Evolutionary conservation across 2,329 filamentous ascomycete genomes (phyloP).

Genomic region (Zymoseptoria crescenta): DNA sequence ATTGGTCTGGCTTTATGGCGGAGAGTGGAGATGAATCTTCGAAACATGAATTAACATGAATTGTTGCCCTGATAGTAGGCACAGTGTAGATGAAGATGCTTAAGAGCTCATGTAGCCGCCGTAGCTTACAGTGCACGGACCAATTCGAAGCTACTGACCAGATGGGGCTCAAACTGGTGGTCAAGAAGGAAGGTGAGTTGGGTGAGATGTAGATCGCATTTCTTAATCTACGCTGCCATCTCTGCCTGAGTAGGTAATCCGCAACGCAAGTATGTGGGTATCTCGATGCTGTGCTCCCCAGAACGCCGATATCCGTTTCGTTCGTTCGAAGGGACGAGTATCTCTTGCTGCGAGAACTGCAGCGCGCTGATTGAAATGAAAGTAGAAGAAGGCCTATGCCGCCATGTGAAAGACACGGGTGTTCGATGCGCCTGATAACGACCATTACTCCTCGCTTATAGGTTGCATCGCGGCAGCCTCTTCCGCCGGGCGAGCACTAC

Average conservation of each 20-base stretch:
- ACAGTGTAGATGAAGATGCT: neutral
- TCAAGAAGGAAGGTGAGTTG: neutral
- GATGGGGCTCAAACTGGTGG: neutral
- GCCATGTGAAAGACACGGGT: neutral
- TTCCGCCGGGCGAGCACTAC: slow-evolving; percentile 4
- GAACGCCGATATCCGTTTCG: neutral
- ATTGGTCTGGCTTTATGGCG: slow-evolving; percentile 2
- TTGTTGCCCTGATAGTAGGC: neutral
- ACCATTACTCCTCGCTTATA: slow-evolving; percentile 3
- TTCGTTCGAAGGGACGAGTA: neutral
- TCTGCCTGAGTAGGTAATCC: neutral
- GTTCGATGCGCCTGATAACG: neutral
- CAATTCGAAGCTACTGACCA: neutral
- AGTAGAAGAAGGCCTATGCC: neutral
- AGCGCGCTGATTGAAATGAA: neutral
- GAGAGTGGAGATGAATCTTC: neutral
- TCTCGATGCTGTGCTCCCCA: neutral
- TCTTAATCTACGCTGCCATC: neutral
- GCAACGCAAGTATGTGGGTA: neutral
- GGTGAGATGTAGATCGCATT: neutral
- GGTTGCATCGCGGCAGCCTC: slow-evolving; percentile 2
- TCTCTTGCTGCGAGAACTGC: neutral
- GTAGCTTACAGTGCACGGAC: neutral
- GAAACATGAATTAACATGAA: neutral
- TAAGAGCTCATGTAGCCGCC: neutral